Base-by-base conservation (phyloP, 1,139 yeast genomes). In the Taiozyma onychis region DNA sequence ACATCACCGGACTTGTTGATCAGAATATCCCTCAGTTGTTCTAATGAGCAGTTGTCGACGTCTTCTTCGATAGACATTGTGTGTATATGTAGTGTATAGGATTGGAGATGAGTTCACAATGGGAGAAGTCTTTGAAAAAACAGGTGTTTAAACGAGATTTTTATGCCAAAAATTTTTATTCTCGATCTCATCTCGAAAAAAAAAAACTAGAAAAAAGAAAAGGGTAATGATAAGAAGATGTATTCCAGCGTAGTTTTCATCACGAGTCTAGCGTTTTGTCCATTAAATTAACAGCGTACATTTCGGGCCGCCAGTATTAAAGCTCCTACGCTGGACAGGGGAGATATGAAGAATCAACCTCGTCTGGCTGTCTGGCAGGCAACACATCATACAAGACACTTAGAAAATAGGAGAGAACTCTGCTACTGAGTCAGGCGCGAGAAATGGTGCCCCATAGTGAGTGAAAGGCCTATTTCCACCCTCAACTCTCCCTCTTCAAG, bases 21-120 rank as follows among this genome's bases (percentile, higher is more conserved):
- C 53, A 87, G 73, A 51, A 85, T 76, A 61, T 86, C 93, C 70
- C 93, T 78, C 55, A 87, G 74, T 63, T 81, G 80, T 59, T 85
- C 91, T 56, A 85, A 68, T 47, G 80, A 66, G 47, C 86, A 82
- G 51, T 62, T 63, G 45, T 69, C 73, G 39, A 69, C 66, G 54
- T 65, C 62, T 51, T 64, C 24, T 37, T 37, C 41, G 41, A 37
- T 37, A 24, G 41, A 37, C 41, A 37, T 37, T 37, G 41, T 37
- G 14, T 18, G 24, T n/a, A 16, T 37, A 21, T 37, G 41, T 5
- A 18, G 24, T 18, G 14, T 6, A 32, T 32, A n/a, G 14, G 35
- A 6, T 32, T 14, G 35, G 8, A 32, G 35, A 32, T 32, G 18
- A 5, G 16, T 32, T n/a, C 35, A 32, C 35, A 32, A 32, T 32